Conservation (phyloP, 306 rosid genomes). For the Arachis stenosperma region DNA sequence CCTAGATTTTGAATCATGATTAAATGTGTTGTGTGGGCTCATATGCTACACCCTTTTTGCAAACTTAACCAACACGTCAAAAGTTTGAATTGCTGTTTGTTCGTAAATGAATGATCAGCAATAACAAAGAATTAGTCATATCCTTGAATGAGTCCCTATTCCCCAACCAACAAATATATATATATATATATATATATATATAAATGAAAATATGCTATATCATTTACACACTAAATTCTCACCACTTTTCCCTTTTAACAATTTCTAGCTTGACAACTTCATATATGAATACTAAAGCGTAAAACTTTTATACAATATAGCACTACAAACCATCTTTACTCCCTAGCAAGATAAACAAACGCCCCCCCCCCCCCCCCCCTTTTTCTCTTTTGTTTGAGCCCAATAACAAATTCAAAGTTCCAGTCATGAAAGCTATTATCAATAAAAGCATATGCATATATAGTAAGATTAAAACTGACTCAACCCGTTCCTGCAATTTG, state of each 20-base stretch:
- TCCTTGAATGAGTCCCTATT: too few relatives aligned
- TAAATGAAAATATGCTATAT: too few relatives aligned
- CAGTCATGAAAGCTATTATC: not conserved
- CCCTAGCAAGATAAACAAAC: too few relatives aligned
- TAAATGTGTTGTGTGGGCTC: not conserved
- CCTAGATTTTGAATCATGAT: not conserved
- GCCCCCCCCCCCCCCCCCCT: too few relatives aligned
- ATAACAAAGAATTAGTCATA: too few relatives aligned
- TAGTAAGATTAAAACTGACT: not conserved
- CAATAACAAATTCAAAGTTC: not conserved
- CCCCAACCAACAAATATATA: too few relatives aligned
- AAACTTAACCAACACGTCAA: not conserved
- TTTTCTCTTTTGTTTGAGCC: not conserved
- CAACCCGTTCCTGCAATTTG: not conserved
- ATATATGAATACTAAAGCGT: too few relatives aligned
- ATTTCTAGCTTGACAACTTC: not conserved
- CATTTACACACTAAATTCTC: not conserved
- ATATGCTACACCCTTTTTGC: not conserved
- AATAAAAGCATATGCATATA: not conserved
- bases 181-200: too few relatives aligned
- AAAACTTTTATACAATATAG: too few relatives aligned
- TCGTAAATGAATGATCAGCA: too few relatives aligned
- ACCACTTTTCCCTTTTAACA: not conserved
- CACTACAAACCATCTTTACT: too few relatives aligned
- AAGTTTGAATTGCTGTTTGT: too few relatives aligned